A percentile compares a stretch with the other conserved stretches of the same genome.
These are phyloP conservation scores for Luffa acutangula DNA, from an alignment of 306 rosid species.

Conservation along the genomic window DNA sequence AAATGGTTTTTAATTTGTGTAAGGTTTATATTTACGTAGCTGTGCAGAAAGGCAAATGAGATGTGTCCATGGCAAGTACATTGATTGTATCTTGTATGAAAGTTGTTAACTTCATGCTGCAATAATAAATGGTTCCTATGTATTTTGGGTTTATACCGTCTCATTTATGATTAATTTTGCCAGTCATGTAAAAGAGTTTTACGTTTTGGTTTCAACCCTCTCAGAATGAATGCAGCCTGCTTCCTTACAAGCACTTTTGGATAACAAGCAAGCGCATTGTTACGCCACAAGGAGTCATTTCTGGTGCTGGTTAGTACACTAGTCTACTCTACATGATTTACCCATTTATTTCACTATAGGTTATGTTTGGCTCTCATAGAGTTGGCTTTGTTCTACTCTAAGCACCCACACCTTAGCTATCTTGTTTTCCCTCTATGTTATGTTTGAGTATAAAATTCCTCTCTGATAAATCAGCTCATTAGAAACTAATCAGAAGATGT, in stretches of 20 bases:
- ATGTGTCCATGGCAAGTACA: not conserved
- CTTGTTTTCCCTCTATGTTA: not conserved
- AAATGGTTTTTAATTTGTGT: not conserved
- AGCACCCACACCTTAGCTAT: not conserved
- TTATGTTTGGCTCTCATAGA: not conserved
- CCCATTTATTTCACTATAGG: not conserved
- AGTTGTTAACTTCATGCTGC: not conserved
- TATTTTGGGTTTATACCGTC: not conserved
- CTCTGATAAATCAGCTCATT: not conserved
- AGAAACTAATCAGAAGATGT: not conserved
- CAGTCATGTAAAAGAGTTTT: not conserved
- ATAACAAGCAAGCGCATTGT: conserved; percentile 79
- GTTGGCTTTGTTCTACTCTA: not conserved
- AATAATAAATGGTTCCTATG: not conserved
- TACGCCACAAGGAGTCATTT: conserved; percentile 69
- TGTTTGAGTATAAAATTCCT: no score
- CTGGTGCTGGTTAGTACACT: conserved; percentile 59
- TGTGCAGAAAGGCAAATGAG: not conserved
- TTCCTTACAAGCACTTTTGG: conserved; percentile 60
- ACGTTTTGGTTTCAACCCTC: conserved; percentile 16
- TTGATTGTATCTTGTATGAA: not conserved
- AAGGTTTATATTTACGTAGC: not conserved
- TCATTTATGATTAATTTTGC: not conserved
- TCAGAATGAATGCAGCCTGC: conserved; percentile 46
- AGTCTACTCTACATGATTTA: not conserved